phyloP scores from a whole-genome alignment of 805 yeast genomes.

The Nakazawaea wyomingensis region DNA sequence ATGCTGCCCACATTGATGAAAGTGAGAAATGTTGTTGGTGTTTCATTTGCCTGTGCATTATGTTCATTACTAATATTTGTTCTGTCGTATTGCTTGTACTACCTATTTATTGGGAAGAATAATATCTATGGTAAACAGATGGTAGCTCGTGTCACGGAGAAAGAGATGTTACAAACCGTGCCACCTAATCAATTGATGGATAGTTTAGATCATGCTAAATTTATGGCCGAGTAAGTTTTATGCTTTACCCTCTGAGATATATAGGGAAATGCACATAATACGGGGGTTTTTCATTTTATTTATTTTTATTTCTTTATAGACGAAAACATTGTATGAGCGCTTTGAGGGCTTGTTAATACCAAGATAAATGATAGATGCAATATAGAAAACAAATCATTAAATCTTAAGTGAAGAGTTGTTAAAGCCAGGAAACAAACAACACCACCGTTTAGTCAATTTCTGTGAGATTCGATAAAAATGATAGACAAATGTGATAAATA shows the following conservation, averaged over 20 bases:
- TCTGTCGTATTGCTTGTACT: slow-evolving; percentile 32
- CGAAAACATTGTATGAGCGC: too few species aligned
- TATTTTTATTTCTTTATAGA: too few species aligned
- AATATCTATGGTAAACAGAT: slow-evolving; percentile 39
- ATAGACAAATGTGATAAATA: too few species aligned
- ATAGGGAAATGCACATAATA: neutral
- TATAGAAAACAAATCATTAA: too few species aligned
- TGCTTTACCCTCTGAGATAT: neutral
- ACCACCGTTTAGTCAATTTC: too few species aligned
- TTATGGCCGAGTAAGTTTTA: slow-evolving; percentile 5
- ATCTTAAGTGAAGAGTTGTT: too few species aligned
- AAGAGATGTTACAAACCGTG: slow-evolving; percentile 55
- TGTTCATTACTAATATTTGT: slow-evolving; percentile 40
- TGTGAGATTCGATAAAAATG: too few species aligned
- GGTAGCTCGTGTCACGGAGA: slow-evolving; percentile 52
- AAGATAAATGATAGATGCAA: too few species aligned
- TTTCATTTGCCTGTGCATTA: slow-evolving; percentile 63
- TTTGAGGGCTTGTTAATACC: too few species aligned
- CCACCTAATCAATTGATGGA: slow-evolving; percentile 49
- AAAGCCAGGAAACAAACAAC: too few species aligned
- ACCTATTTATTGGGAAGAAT: slow-evolving; percentile 29
- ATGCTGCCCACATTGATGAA: slow-evolving; percentile 28
- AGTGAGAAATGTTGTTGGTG: slow-evolving; percentile 62
- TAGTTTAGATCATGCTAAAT: slow-evolving; percentile 14
- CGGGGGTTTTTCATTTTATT: too few species aligned